A percentile compares a stretch with the other conserved stretches of the same genome.
Conservation (phyloP, 352 stramenopile genomes). For the Phytopythium litorale region DNA sequence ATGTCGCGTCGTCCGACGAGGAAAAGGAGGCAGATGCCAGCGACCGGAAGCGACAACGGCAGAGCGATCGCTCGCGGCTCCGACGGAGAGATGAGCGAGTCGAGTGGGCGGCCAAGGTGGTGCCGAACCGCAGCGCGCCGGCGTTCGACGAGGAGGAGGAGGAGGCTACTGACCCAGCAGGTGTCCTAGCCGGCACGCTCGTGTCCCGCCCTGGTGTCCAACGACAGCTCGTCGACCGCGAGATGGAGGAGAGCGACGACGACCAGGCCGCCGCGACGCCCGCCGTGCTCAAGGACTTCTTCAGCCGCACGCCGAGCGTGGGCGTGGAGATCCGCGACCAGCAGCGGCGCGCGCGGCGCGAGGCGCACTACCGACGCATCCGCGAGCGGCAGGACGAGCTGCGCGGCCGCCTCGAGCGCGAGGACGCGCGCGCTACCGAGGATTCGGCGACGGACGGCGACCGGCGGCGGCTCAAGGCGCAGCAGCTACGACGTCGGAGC, state of each 20-base stretch:
- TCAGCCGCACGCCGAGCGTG: slow-evolving; percentile 33
- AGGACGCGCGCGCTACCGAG: slow-evolving; percentile 6
- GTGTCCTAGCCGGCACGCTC: not conserved
- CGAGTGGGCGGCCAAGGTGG: slow-evolving; percentile 17
- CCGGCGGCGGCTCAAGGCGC: slow-evolving; percentile 20
- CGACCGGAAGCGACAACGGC: not conserved
- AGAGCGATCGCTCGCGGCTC: not conserved
- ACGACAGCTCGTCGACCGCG: slow-evolving; percentile 1
- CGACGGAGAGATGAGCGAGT: not conserved
- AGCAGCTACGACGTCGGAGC: slow-evolving; percentile 36
- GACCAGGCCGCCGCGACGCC: slow-evolving; percentile 19
- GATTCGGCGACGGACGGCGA: slow-evolving; percentile 13
- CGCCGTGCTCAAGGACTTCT: slow-evolving; percentile 56
- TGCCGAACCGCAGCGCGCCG: slow-evolving; percentile 1
- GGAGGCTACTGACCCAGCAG: not conserved
- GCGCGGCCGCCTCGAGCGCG: slow-evolving; percentile 22
- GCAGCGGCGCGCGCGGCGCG: slow-evolving; percentile 32
- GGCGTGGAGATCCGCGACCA: slow-evolving; percentile 37
- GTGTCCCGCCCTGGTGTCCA: not conserved
- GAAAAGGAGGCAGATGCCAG: slow-evolving; percentile 3
- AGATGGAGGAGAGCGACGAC: not conserved
- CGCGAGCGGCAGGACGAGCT: slow-evolving; percentile 43
- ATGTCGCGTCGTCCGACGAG: slow-evolving; percentile 23
- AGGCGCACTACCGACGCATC: slow-evolving; percentile 35
- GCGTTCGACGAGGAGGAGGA: slow-evolving; percentile 7